Evolutionary conservation across 2,329 filamentous ascomycete species (phyloP).

Genomic region (Fusarium transvaalense): DNA sequence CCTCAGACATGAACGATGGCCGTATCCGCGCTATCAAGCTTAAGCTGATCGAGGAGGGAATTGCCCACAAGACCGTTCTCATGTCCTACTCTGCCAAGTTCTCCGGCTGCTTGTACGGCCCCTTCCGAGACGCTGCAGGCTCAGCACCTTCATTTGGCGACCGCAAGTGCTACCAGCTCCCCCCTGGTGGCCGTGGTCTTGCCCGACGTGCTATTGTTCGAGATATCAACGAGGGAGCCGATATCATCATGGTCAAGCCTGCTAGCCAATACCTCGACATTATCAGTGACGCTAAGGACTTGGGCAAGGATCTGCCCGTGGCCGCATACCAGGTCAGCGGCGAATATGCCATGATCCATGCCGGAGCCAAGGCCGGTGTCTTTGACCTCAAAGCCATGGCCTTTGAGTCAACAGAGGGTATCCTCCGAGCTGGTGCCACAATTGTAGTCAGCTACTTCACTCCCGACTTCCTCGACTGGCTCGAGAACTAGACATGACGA

Average conservation of each 20-base stretch:
- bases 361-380: slow-evolving; percentile 93
- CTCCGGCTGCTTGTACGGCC: slow-evolving; percentile 94
- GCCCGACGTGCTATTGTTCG: slow-evolving; percentile 89
- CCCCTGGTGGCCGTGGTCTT: slow-evolving; percentile 89
- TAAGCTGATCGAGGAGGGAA: slow-evolving; percentile 94
- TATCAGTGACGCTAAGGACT: slow-evolving; percentile 95
- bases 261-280: slow-evolving; percentile 97
- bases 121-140: slow-evolving; percentile 95
- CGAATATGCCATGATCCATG: slow-evolving; percentile 98
- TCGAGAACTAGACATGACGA: slow-evolving; percentile 61
- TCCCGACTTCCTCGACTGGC: slow-evolving; percentile 80
- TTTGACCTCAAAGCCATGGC: slow-evolving; percentile 96
- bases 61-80: slow-evolving; percentile 89
- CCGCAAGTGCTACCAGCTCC: slow-evolving; percentile 95
- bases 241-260: slow-evolving; percentile 99
- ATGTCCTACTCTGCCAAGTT: slow-evolving; percentile 99
- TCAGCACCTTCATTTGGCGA: slow-evolving; percentile 93
- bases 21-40: slow-evolving; percentile 97
- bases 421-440: slow-evolving; percentile 89
- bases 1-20: slow-evolving; percentile 99
- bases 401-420: slow-evolving; percentile 93
- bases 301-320: slow-evolving; percentile 90
- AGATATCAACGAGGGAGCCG: slow-evolving; percentile 93
- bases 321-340: slow-evolving; percentile 98
- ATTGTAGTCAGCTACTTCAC: slow-evolving; percentile 97